These are phyloP conservation scores for Aspergillus nanangensis DNA, from an alignment of 495 filamentous ascomycete species.

Conservation along the genomic window DNA sequence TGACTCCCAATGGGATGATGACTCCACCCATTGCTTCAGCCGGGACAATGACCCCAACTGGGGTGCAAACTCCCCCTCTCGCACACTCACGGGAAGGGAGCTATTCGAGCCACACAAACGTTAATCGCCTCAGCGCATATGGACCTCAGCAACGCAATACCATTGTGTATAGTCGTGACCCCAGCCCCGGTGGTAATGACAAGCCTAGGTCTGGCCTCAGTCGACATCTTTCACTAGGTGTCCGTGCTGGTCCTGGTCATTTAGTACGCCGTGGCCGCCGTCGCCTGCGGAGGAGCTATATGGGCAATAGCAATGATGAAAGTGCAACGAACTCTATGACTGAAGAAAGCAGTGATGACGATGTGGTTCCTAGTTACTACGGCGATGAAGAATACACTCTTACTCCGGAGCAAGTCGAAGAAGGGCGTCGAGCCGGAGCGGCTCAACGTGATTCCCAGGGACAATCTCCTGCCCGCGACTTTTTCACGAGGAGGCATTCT, in stretches of 20 bases:
- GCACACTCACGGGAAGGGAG: constrained; percentile 38
- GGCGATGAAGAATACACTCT: constrained; percentile 41
- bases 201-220: constrained; percentile 34
- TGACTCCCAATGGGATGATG: constrained; percentile 37
- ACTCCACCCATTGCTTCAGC: constrained; percentile 29
- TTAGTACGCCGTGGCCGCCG: constrained; percentile 29
- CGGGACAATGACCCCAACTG: constrained; percentile 40
- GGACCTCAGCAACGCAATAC: constrained; percentile 46
- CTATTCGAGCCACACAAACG: constrained; percentile 53
- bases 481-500: constrained; percentile 19
- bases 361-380: constrained; percentile 39
- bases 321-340: constrained; percentile 17
- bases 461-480: constrained; percentile 9
- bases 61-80: constrained; percentile 34
- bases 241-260: constrained; percentile 35
- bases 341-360: constrained; percentile 43
- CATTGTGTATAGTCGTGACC: constrained; percentile 43
- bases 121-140: constrained; percentile 41
- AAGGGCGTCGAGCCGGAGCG: constrained; percentile 20
- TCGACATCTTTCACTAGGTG: constrained; percentile 33
- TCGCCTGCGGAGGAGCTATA: constrained; percentile 22
- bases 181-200: constrained; percentile 30
- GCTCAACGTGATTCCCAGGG: constrained; percentile 6
- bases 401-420: constrained; percentile 30
- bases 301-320: constrained; percentile 27